Percentiles rank a stretch among this genome's conserved stretches.
phyloP scores from a whole-genome alignment of 176 grass and related monocot genomes.

The Carex parvula region DNA sequence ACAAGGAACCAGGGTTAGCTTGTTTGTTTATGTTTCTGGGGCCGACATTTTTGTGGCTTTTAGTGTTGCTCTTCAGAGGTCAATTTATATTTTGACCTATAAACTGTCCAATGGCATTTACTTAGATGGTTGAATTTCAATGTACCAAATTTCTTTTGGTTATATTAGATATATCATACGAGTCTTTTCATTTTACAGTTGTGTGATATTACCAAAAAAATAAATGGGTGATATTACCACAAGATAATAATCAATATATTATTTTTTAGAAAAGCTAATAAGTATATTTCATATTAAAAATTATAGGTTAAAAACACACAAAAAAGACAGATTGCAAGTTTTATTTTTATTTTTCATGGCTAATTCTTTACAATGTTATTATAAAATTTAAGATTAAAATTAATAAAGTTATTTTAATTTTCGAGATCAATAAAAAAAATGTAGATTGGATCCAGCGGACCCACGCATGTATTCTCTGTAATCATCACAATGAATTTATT shows the following conservation, averaged over 20 bases:
- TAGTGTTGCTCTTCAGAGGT: background rate
- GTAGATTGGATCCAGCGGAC: too few species aligned
- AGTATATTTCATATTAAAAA: background rate
- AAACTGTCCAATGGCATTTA: background rate
- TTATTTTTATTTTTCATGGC: background rate
- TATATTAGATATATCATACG: background rate
- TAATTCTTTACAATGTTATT: background rate
- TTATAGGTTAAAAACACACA: background rate
- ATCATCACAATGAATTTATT: too few species aligned
- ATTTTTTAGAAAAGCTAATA: background rate
- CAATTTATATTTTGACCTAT: conserved; percentile 5
- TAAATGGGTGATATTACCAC: background rate
- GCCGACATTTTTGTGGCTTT: background rate
- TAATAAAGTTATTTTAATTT: background rate
- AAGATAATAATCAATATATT: background rate
- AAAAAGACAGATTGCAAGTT: background rate
- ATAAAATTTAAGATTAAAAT: background rate
- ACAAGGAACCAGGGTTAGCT: background rate
- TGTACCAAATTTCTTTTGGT: background rate
- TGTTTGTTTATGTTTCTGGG: background rate
- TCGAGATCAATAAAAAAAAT: too few species aligned
- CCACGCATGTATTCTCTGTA: too few species aligned
- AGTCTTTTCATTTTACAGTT: background rate
- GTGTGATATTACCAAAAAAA: background rate
- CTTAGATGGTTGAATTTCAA: background rate